A percentile compares a stretch with the other conserved stretches of the same genome.
Evolutionary conservation across 2,329 filamentous ascomycete genomes (phyloP).

Genomic region (Coniosporium tulheliwenetii): DNA sequence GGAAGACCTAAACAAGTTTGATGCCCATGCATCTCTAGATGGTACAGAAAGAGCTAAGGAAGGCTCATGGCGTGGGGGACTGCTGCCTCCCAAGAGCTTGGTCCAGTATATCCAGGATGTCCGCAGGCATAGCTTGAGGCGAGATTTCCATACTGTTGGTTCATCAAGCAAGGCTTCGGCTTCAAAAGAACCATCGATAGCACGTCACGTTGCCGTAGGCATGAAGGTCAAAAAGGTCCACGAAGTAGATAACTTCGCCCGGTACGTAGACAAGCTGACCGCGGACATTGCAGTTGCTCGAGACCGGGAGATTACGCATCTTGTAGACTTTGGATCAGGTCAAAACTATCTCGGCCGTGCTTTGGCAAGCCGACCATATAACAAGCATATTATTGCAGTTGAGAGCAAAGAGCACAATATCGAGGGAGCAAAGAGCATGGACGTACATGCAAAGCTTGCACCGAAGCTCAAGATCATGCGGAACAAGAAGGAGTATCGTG

Average conservation of each 20-base stretch:
- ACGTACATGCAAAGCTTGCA: conserved; percentile 64
- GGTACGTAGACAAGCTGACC: conserved; percentile 59
- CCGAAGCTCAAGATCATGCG: conserved; percentile 57
- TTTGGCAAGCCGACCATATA: conserved; percentile 72
- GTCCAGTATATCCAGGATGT: conserved; percentile 58
- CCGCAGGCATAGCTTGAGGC: conserved; percentile 49
- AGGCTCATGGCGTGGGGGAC: conserved; percentile 25
- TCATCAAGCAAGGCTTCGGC: conserved; percentile 8
- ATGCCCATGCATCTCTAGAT: conserved; percentile 5
- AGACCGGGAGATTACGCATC: conserved; percentile 50
- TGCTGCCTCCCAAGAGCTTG: conserved; percentile 38
- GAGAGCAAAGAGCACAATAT: conserved; percentile 82
- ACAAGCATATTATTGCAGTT: conserved; percentile 75
- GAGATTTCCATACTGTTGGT: conserved; percentile 37
- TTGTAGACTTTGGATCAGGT: conserved; percentile 90
- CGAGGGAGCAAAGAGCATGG: conserved; percentile 65
- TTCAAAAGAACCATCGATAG: conserved; percentile 34
- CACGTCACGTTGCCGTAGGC: conserved; percentile 61
- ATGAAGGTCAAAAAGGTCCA: conserved; percentile 97
- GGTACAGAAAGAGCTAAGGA: conserved; percentile 3
- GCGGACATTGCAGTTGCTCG: conserved; percentile 32
- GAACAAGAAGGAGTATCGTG: conserved; percentile 67
- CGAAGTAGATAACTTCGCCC: conserved; percentile 83
- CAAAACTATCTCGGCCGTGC: conserved; percentile 91
- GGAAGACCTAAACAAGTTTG: conserved; percentile 45